Conservation (phyloP, 192 early-diverging fungal genomes). For the Backusella macrospora region DNA sequence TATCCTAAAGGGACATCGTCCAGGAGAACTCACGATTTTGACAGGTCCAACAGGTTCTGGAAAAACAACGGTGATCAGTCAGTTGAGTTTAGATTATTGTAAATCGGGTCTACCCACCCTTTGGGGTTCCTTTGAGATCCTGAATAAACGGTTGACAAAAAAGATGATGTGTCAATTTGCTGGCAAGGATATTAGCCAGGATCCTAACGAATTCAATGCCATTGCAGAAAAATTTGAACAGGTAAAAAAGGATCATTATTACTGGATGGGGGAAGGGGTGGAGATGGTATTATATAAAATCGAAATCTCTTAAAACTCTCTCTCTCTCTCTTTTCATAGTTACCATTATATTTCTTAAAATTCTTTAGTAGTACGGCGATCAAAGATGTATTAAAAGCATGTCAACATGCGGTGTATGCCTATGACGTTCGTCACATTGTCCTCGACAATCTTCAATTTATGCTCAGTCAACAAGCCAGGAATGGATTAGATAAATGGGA, state of each 20-base stretch:
- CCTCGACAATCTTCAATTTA: conserved; percentile 79
- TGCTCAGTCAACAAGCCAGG: conserved; percentile 68
- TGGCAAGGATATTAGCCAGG: conserved; percentile 52
- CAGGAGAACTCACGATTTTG: conserved; percentile 69
- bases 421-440: conserved; percentile 74
- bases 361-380: conserved; percentile 74
- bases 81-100: conserved; percentile 71
- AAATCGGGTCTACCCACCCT: conserved; percentile 67
- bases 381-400: conserved; percentile 63
- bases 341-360: conserved; percentile 74
- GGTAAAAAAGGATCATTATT: conserved; percentile 24
- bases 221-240: conserved; percentile 68
- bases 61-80: conserved; percentile 74
- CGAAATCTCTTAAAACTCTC: background rate
- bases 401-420: conserved; percentile 68
- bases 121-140: conserved; percentile 81
- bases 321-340: conserved; percentile 23
- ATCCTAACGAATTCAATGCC: conserved; percentile 54
- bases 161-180: conserved; percentile 72
- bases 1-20: conserved; percentile 68
- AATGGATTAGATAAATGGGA: conserved; percentile 63
- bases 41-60: conserved; percentile 73
- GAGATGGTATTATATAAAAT: background rate
- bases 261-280: background rate
- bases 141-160: conserved; percentile 66